These are phyloP conservation scores for Bauhinia variegata DNA, from an alignment of 306 rosid genomes.

Conservation along the genomic window DNA sequence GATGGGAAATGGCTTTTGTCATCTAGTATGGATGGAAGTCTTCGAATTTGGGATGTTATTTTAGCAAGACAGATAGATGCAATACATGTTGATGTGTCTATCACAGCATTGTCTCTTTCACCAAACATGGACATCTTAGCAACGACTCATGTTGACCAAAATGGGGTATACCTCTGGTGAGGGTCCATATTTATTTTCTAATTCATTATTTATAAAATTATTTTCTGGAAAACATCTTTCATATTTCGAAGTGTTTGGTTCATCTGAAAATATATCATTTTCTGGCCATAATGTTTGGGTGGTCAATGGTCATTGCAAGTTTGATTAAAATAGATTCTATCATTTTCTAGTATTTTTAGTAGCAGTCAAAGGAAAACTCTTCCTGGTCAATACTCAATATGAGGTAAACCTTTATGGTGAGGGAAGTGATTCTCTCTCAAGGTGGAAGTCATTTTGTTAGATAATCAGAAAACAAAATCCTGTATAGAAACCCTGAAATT, in stretches of 20 bases:
- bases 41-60: slow-evolving; percentile 91
- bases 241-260: slow-evolving; percentile 13
- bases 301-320: no score
- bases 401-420: slow-evolving; percentile 11
- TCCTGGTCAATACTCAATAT: no score
- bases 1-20: slow-evolving; percentile 97
- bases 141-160: slow-evolving; percentile 89
- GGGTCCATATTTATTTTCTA: slow-evolving; percentile 37
- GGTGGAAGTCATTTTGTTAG: slow-evolving; percentile 21
- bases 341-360: neutral
- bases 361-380: no score
- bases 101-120: slow-evolving; percentile 82
- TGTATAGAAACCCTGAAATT: no score
- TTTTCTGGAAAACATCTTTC: neutral
- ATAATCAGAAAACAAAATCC: no score
- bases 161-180: slow-evolving; percentile 89
- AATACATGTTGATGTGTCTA: slow-evolving; percentile 72
- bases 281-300: neutral
- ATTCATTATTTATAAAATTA: slow-evolving; percentile 4
- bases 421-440: slow-evolving; percentile 29
- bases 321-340: no score
- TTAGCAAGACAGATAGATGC: slow-evolving; percentile 90
- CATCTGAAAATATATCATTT: slow-evolving; percentile 11
- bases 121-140: slow-evolving; percentile 94
- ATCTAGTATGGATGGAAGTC: slow-evolving; percentile 96